Conservation (phyloP, 176 grass and related monocot genomes). For the Urochloa ruziziensis region DNA sequence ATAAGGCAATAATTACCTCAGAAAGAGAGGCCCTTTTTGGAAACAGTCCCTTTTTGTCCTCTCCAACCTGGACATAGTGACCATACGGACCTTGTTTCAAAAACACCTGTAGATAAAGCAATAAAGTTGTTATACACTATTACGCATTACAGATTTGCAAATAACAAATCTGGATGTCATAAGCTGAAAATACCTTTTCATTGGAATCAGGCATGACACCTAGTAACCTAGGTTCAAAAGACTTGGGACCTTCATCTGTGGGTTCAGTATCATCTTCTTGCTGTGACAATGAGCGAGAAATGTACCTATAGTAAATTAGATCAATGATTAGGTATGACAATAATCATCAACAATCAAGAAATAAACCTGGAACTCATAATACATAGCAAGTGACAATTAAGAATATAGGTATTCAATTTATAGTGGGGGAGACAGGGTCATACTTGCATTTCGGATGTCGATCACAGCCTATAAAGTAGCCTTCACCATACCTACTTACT, state of each 20-base stretch:
- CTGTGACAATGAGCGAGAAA: constrained; percentile 56
- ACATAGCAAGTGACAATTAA: constrained; percentile 15
- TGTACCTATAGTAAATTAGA: constrained; percentile 65
- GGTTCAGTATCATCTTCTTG: constrained; percentile 59
- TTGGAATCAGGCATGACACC: constrained; percentile 63
- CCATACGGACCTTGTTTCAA: constrained; percentile 91
- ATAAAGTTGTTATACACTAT: constrained; percentile 4
- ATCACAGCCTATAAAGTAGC: constrained; percentile 95
- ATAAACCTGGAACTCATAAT: not conserved
- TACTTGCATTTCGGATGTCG: constrained; percentile 95
- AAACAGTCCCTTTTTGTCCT: constrained; percentile 60
- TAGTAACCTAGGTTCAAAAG: constrained; percentile 64
- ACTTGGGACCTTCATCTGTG: constrained; percentile 32
- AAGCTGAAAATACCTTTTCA: constrained; percentile 55
- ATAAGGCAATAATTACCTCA: constrained; percentile 42
- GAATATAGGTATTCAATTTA: not conserved
- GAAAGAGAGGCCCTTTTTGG: constrained; percentile 78
- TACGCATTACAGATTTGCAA: not conserved
- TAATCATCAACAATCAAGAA: not conserved
- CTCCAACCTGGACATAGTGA: constrained; percentile 85
- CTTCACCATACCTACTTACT: constrained; percentile 82
- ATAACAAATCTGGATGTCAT: constrained; percentile 11
- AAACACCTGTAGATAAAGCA: constrained; percentile 52
- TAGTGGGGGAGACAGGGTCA: not conserved
- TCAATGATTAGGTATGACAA: constrained; percentile 10